A percentile compares a stretch with the other conserved stretches of the same genome.
phyloP scores from a whole-genome alignment of 177 flowering plant species.

The Tripterygium wilfordii region DNA sequence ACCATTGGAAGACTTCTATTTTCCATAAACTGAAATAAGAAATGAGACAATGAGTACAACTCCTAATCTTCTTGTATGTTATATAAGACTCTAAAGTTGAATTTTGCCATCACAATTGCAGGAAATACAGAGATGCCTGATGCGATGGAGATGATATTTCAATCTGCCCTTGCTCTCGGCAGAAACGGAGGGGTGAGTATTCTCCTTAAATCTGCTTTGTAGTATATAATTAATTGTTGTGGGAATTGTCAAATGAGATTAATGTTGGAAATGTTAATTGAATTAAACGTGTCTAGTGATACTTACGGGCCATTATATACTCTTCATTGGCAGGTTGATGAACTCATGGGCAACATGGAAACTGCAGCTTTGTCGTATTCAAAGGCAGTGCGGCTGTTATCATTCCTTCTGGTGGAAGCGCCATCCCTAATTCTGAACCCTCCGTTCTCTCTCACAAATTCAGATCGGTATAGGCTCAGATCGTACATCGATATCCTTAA shows the following conservation, averaged over 20 bases:
- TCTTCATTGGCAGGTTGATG: slow-evolving; percentile 87
- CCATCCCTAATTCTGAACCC: slow-evolving; percentile 87
- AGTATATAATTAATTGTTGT: no score
- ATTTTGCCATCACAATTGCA: no score
- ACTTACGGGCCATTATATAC: no score
- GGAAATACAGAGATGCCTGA: slow-evolving; percentile 89
- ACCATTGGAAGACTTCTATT: no score
- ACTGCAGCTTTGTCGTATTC: slow-evolving; percentile 60
- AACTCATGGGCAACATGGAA: slow-evolving; percentile 71
- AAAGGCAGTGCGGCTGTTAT: slow-evolving; percentile 65
- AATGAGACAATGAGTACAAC: no score
- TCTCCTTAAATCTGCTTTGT: not conserved
- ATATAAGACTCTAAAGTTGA: no score
- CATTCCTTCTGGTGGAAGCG: slow-evolving; percentile 86
- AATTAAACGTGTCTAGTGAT: no score
- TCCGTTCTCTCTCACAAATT: slow-evolving; percentile 76
- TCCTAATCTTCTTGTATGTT: no score
- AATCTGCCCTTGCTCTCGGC: slow-evolving; percentile 80
- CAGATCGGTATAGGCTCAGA: slow-evolving; percentile 75
- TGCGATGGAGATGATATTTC: slow-evolving; percentile 91
- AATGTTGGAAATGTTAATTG: no score
- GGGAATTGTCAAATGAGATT: no score
- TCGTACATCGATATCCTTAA: slow-evolving; percentile 70
- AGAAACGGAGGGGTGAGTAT: slow-evolving; percentile 82
- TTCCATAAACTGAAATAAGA: no score